Evolutionary conservation across 768 basidiomycete species (phyloP).

Genomic region (Tulasnella calospora): DNA sequence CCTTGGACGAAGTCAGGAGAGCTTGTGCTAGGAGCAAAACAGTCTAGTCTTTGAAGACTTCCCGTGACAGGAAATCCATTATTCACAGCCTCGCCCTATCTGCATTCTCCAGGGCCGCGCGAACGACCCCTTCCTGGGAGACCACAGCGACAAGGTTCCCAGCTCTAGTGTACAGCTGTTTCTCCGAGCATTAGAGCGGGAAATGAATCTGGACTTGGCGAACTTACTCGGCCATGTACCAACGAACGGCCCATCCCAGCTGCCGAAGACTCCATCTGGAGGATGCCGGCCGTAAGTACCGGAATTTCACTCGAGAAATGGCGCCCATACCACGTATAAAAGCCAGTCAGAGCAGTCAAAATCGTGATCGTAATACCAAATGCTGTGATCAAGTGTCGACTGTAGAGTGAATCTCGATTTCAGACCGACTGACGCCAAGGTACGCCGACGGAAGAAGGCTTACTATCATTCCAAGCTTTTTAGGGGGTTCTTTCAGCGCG

Average conservation of each 20-base stretch:
- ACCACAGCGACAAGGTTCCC: constrained; percentile 69
- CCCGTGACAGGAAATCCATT: not conserved
- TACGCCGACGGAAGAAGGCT: constrained; percentile 33
- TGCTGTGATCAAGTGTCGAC: constrained; percentile 74
- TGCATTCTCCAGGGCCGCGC: constrained; percentile 24
- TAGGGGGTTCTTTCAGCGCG: constrained; percentile 47
- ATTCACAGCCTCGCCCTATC: constrained; percentile 11
- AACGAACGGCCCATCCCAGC: constrained; percentile 63
- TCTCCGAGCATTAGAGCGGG: not conserved
- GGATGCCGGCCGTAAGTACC: not conserved
- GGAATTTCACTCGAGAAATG: constrained; percentile 14
- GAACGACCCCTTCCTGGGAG: constrained; percentile 64
- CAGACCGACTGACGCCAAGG: not conserved
- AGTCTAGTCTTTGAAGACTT: not conserved
- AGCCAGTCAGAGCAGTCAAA: constrained; percentile 79
- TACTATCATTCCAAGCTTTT: constrained; percentile 58
- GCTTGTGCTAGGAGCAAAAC: not conserved
- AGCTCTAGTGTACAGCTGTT: constrained; percentile 60
- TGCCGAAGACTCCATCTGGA: constrained; percentile 59
- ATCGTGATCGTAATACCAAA: constrained; percentile 69
- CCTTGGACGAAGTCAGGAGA: not conserved
- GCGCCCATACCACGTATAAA: constrained; percentile 59
- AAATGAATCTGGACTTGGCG: not conserved
- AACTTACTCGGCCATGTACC: constrained; percentile 62
- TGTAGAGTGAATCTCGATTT: constrained; percentile 32